Evolutionary conservation across 1,284 basidiomycete genomes (phyloP).

Genomic region (Moniliella sp.): DNA sequence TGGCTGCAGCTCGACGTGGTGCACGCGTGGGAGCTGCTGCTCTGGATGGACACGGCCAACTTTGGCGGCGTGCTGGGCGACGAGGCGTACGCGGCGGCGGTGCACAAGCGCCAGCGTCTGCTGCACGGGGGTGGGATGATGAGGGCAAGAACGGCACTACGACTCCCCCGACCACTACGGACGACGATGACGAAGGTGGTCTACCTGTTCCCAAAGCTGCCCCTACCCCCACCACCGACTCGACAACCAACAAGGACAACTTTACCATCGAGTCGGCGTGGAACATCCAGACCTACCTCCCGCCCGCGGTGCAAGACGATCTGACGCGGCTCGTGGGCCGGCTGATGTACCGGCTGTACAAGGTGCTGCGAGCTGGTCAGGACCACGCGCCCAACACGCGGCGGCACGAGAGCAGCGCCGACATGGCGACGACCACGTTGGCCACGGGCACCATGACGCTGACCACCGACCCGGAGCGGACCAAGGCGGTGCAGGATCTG

Average conservation of each 20-base stretch:
- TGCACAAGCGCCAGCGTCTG: constrained; percentile 42
- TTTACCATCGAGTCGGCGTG: constrained; percentile 54
- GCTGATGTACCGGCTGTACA: constrained; percentile 70
- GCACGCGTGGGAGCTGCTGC: constrained; percentile 75
- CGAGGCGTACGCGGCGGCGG: constrained; percentile 2
- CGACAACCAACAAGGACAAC: constrained; percentile 1
- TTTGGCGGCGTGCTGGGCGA: constrained; percentile 59
- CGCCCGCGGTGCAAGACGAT: constrained; percentile 55
- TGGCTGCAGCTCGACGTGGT: constrained; percentile 70
- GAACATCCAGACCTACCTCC: constrained; percentile 83
- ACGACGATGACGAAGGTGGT: too few relatives aligned
- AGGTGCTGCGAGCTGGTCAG: constrained; percentile 36
- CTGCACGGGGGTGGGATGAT: not conserved
- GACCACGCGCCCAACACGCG: constrained; percentile 21
- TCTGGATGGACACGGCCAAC: constrained; percentile 91
- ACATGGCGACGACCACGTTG: not conserved
- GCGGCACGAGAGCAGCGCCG: constrained; percentile 1
- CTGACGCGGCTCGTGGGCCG: constrained; percentile 56
- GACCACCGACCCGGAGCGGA: constrained; percentile 45
- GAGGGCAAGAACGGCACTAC: not conserved
- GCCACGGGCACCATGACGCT: constrained; percentile 45
- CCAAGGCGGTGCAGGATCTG: constrained; percentile 49
- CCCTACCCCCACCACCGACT: too few relatives aligned
- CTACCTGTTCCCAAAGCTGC: too few relatives aligned
- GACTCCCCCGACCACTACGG: too few relatives aligned